Base-by-base conservation (phyloP, 2,329 filamentous ascomycete genomes). In the Triangularia setosa region DNA sequence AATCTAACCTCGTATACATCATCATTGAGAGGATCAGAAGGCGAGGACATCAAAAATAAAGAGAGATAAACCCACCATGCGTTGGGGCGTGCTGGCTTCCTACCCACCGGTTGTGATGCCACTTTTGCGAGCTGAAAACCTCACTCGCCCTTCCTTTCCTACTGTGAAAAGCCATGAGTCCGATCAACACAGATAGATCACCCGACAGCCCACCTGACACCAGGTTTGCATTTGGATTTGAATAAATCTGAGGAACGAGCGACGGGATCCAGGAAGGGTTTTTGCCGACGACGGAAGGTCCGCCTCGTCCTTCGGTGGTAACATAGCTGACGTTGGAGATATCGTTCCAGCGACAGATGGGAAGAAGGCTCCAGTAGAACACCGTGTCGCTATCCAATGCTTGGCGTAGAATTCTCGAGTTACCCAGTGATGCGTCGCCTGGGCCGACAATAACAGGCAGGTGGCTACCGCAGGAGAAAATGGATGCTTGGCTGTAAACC, bases 231-330 rank as follows among this genome's bases (percentile, higher is more conserved):
- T 44, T 7, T 1, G 70, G 69, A 30, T 71, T 71, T 18, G 40
- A 58, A 63, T 77, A 79, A 1, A 69, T 70, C 14, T 14, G 7
- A 0, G 78, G 78, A 1, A 80, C 69, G 12, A 80, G 65, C 8
- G 68, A 64, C 0, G 78, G 77, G 2, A 80, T 74, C 78, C 78
- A 80, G n/a, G 67, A 72, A 0, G 78, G 73, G 0, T 64, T 62
- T 0, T 44, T 54, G 0, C 77, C 78, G 1, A 72, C 73, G 2
- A 75, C 75, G n/a, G 72, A 74, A 28, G 75, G 72, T 8, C 64
- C 65, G 0, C 66, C 72, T 0, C 56, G 65, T 1, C 68, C 72
- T 0, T 2, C 63, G 64, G 70, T 68, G 3, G 68, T 72, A 4
- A 73, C 72, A 25, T 70, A 71, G 4, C 74, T 78, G n/a, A 75